Percentiles rank a stretch among this genome's conserved stretches.
phyloP scores from a whole-genome alignment of 2,329 filamentous ascomycete species.

The Colletotrichum liaoningense region DNA sequence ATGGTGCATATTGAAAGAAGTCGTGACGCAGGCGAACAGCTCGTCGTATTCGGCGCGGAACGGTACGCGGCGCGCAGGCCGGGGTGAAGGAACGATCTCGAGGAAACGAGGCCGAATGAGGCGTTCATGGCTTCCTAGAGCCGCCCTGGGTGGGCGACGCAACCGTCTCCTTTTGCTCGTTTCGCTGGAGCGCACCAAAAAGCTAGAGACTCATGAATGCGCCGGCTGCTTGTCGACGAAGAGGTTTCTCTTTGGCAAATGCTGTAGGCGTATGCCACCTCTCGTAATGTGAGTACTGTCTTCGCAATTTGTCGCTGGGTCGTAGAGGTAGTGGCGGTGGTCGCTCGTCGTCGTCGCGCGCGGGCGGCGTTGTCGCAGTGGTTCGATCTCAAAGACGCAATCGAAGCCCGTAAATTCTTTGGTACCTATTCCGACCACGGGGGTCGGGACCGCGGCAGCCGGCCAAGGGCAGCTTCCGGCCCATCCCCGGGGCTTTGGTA shows the following conservation, averaged over 20 bases:
- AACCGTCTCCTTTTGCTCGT: neutral
- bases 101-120: conserved; percentile 32
- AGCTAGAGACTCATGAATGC: conserved; percentile 29
- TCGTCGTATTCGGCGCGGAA: neutral
- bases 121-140: conserved; percentile 33
- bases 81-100: conserved; percentile 27
- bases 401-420: conserved; percentile 22
- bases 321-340: neutral
- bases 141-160: neutral
- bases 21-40: neutral
- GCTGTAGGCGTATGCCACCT: too few species aligned
- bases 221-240: conserved; percentile 1
- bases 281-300: neutral
- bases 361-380: conserved; percentile 8
- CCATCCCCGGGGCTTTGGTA: neutral
- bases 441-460: conserved; percentile 15
- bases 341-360: neutral
- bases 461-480: conserved; percentile 3
- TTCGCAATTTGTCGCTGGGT: neutral
- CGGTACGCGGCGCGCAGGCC: conserved; percentile 26
- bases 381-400: neutral
- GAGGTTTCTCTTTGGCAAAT: neutral
- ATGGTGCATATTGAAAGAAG: conserved; percentile 21
- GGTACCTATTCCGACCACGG: neutral
- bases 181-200: conserved; percentile 22